Percentiles rank a stretch among this genome's conserved stretches.
Conservation (phyloP, 495 filamentous ascomycete species). For the Neurospora sp. region DNA sequence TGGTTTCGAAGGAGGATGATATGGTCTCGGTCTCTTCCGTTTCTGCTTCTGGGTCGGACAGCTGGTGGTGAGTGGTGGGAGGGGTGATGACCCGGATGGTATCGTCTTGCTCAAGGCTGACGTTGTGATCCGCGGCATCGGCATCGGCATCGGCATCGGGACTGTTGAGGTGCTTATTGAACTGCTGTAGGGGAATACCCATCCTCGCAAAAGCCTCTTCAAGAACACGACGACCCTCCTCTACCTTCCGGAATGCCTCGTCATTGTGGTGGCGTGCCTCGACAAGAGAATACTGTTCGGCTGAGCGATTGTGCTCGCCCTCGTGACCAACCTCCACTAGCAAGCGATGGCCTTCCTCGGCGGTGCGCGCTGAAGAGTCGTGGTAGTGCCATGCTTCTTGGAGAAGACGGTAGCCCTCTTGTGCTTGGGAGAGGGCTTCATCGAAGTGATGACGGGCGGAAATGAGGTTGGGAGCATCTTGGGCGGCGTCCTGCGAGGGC, state of each 20-base stretch:
- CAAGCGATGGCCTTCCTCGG: not conserved
- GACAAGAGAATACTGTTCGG: accelerated
- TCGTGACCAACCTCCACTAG: not conserved
- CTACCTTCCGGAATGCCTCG: not conserved
- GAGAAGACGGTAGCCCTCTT: not conserved
- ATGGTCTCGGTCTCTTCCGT: not conserved
- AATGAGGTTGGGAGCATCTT: not conserved
- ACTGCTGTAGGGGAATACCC: not conserved
- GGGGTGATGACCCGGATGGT: not conserved
- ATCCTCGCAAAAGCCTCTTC: not conserved
- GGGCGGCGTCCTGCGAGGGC: not conserved
- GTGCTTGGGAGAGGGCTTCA: not conserved
- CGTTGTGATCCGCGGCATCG: not conserved
- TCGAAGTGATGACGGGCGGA: not conserved
- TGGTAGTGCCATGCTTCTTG: not conserved
- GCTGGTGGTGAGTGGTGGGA: not conserved
- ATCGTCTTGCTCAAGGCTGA: not conserved
- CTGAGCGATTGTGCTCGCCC: accelerated
- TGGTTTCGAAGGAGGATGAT: not conserved
- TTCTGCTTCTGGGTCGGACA: not conserved
- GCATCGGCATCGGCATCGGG: not conserved
- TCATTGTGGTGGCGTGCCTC: not conserved
- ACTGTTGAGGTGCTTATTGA: not conserved
- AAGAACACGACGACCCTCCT: not conserved
- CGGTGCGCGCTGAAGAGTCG: not conserved